phyloP scores from a whole-genome alignment of 768 basidiomycete species.

The Agaricus subrufescens region DNA sequence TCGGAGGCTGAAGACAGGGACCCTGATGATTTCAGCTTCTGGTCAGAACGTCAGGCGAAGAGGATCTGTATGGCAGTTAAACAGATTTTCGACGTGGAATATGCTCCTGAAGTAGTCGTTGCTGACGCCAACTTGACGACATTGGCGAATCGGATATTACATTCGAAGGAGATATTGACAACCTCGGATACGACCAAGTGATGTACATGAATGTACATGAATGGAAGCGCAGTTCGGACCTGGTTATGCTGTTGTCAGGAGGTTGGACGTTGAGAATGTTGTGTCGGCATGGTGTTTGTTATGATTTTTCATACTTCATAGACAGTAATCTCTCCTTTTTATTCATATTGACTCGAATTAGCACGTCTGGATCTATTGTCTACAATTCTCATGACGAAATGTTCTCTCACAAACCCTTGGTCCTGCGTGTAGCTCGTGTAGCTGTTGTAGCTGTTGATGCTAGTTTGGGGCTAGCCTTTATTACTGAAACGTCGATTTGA shows the following conservation, averaged over 20 bases:
- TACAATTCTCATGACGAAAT: no score
- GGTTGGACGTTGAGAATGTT: no score
- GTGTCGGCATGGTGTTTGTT: background rate
- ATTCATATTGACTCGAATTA: background rate
- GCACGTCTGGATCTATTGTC: background rate
- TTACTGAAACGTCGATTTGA: background rate
- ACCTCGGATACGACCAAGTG: constrained; percentile 7
- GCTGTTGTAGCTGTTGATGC: no score
- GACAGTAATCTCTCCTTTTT: no score
- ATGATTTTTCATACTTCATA: background rate
- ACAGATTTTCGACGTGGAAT: constrained; percentile 84
- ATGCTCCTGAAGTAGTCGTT: constrained; percentile 84
- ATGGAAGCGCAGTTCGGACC: background rate
- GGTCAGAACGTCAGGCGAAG: constrained; percentile 87
- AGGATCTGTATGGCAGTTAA: constrained; percentile 78
- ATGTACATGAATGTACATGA: background rate
- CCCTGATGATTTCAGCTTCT: constrained; percentile 92
- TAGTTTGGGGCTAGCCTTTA: background rate
- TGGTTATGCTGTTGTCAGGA: background rate
- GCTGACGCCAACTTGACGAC: constrained; percentile 92
- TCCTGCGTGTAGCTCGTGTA: no score
- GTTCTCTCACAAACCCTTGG: no score
- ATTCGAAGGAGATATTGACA: constrained; percentile 43
- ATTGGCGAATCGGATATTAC: constrained; percentile 78
- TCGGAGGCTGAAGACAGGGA: constrained; percentile 46